Percentiles rank a stretch among this genome's conserved stretches.
phyloP scores from a whole-genome alignment of 2,329 filamentous ascomycete genomes.

The Alternaria tenuissima region DNA sequence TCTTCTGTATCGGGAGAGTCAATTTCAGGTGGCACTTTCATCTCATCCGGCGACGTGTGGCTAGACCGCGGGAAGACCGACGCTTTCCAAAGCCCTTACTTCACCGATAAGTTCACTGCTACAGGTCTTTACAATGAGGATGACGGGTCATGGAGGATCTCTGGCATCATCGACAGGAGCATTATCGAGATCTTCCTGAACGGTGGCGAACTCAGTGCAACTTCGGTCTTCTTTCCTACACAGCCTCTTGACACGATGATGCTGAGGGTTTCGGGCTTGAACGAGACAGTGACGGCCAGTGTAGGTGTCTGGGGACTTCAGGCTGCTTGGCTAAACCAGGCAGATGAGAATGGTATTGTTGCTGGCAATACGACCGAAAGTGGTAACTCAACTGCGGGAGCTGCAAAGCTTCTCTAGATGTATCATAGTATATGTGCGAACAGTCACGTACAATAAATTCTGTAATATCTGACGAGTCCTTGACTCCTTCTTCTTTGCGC shows the following conservation, averaged over 20 bases:
- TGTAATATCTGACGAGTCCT: not conserved
- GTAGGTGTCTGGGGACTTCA: constrained; percentile 52
- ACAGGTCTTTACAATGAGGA: constrained; percentile 34
- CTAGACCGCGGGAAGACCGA: constrained; percentile 59
- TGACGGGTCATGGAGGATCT: constrained; percentile 52
- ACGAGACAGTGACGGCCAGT: constrained; percentile 48
- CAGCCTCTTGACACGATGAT: constrained; percentile 52
- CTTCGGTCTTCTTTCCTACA: constrained; percentile 61
- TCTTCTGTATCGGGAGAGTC: constrained; percentile 60
- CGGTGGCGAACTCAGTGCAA: constrained; percentile 60
- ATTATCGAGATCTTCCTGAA: constrained; percentile 66
- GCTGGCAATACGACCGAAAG: constrained; percentile 45
- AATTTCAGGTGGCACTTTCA: constrained; percentile 59
- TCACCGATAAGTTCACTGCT: constrained; percentile 63
- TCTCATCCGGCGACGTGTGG: constrained; percentile 58
- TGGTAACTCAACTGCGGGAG: constrained; percentile 1
- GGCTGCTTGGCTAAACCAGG: constrained; percentile 49
- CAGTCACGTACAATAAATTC: not conserved
- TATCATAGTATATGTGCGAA: not conserved
- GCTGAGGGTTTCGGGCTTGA: constrained; percentile 43
- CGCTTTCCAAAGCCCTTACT: constrained; percentile 64
- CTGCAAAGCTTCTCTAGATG: constrained; percentile 9
- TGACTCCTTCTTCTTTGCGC: not conserved
- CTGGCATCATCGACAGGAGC: constrained; percentile 62
- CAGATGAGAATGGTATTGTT: constrained; percentile 42